Evolutionary conservation across 768 basidiomycete species (phyloP), one percentile per base, ranked within the genome.

Genomic region (Russula olivacea): DNA sequence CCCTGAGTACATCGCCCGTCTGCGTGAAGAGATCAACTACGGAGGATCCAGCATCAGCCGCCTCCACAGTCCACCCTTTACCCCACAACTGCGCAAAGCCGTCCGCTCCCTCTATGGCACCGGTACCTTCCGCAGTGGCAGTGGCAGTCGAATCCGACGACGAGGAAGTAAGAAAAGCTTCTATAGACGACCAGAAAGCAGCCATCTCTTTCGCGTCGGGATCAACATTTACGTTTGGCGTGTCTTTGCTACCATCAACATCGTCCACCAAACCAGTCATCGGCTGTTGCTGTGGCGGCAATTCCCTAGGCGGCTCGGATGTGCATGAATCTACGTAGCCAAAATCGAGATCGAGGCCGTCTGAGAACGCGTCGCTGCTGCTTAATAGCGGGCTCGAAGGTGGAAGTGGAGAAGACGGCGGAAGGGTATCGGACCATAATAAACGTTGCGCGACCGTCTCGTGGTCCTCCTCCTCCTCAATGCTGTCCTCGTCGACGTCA

Each of bases 371-470:
- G 40, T 70, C 69, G 14, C 69, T 61, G 14, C 68, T 61, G 38
- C 70, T 57, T 61, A 75, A 71, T 49, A 79, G 73, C 40, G 74
- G 72, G 59, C 74, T 75, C 3, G 74, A 75, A 0, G 74, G 74
- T 12, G 73, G 72, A 8, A 73, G 66, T 2, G 74, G 74, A 5
- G 73, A 73, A 10, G 73, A 74, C 9, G 72, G 72, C 0, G 72
- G 72, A n/a, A 74, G 68, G 1, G 65, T 62, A 6, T 59, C 69
- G 7, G 69, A 66, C 70, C 72, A 72, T n/a, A 66, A 72, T 17
- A 66, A 48, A 23, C 66, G 68, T 45, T 57, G 52, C 38, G 61
- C 43, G 45, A 36, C 47, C 45, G 21, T 41, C 51, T 50, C 14
- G 15, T 58, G 41, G 15, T 66, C 59, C 25, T 60, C 65, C 4